These are phyloP conservation scores for Paramecium bursaria DNA, from an alignment of 73 alveolate genomes.

Conservation along the genomic window DNA sequence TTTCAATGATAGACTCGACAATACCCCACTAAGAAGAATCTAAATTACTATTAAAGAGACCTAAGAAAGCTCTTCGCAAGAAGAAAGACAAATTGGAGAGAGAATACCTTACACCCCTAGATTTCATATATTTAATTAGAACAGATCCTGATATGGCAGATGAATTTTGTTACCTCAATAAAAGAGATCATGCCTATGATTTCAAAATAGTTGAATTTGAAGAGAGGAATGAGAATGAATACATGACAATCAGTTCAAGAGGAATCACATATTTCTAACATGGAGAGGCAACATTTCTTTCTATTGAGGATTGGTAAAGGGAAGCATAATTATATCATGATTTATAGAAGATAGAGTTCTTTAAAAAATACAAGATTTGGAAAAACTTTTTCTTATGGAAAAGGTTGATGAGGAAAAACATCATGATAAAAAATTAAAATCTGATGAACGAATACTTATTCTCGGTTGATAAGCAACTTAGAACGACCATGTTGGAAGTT, in stretches of 20 bases:
- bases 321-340: conserved; percentile 78
- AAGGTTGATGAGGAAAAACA: conserved; percentile 84
- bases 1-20: conserved; percentile 47
- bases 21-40: background rate
- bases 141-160: conserved; percentile 85
- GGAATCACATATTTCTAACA: conserved; percentile 88
- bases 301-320: conserved; percentile 90
- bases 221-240: conserved; percentile 77
- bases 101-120: conserved; percentile 82
- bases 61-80: conserved; percentile 18
- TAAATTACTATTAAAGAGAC: background rate
- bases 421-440: conserved; percentile 77
- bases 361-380: conserved; percentile 82
- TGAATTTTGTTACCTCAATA: conserved; percentile 87
- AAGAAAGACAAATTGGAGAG: conserved; percentile 38
- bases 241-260: conserved; percentile 86
- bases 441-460: conserved; percentile 81
- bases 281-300: conserved; percentile 80
- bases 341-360: conserved; percentile 80
- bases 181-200: conserved; percentile 85
- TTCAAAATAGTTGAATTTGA: conserved; percentile 87
- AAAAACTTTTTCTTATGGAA: conserved; percentile 90
- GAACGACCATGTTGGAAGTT: conserved; percentile 80
- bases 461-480: conserved; percentile 81
- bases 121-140: conserved; percentile 80